Evolutionary conservation across 2,329 filamentous ascomycete genomes (phyloP).

Genomic region (Celoporthe dispersa): DNA sequence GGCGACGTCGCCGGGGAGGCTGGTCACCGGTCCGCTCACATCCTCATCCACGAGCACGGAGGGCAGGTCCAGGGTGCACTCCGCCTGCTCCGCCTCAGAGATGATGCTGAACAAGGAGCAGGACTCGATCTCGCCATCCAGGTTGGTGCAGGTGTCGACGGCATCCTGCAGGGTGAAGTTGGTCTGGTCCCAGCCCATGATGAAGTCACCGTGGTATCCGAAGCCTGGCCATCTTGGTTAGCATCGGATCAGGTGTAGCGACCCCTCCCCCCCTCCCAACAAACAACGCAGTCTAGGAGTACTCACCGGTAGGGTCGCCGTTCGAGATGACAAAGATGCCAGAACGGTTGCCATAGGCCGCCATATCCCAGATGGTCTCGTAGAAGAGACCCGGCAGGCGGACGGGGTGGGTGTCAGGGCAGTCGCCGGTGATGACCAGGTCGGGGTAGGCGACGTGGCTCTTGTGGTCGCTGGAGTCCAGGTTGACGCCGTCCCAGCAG

Average conservation of each 20-base stretch:
- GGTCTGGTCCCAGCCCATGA: constrained; percentile 73
- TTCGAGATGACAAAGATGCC: constrained; percentile 79
- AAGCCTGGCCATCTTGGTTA: constrained; percentile 54
- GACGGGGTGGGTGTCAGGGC: constrained; percentile 69
- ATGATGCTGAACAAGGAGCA: constrained; percentile 78
- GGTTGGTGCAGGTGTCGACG: constrained; percentile 75
- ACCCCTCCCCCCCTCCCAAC: not conserved
- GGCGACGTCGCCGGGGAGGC: constrained; percentile 68
- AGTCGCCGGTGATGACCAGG: constrained; percentile 75
- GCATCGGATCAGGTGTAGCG: not conserved
- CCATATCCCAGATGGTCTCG: constrained; percentile 83
- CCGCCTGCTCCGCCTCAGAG: constrained; percentile 51
- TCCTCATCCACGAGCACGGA: constrained; percentile 61
- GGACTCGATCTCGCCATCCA: constrained; percentile 69
- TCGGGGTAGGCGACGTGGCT: constrained; percentile 78
- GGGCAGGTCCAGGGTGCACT: constrained; percentile 69
- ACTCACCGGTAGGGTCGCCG: constrained; percentile 73
- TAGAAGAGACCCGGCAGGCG: constrained; percentile 79
- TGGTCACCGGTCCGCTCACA: constrained; percentile 55
- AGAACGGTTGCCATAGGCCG: constrained; percentile 61
- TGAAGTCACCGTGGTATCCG: constrained; percentile 81
- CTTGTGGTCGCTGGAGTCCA: constrained; percentile 59
- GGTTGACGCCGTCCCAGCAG: constrained; percentile 80
- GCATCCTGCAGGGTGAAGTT: constrained; percentile 67
- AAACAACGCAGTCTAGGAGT: not conserved